Conservation (phyloP, 345 rosid genomes). For the Psidium friedrichsthalianum region DNA sequence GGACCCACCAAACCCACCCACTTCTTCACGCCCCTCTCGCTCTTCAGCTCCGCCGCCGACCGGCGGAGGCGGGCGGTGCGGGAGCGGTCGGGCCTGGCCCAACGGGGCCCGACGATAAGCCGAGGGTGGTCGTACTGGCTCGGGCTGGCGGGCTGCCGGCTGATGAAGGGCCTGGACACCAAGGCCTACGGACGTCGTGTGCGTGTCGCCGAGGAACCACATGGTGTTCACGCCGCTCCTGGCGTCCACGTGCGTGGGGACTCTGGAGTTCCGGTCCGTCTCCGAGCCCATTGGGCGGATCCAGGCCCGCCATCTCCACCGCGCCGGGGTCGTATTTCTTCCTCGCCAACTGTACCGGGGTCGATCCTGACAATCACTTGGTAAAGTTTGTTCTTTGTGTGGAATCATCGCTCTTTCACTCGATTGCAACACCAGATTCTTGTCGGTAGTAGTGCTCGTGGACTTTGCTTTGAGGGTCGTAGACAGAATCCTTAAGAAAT, state of each 20-base stretch:
- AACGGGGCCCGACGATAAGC: constrained; percentile 42
- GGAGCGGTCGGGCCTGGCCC: constrained; percentile 25
- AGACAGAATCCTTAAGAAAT: neutral
- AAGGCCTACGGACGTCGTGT: neutral
- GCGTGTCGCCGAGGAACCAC: constrained; percentile 33
- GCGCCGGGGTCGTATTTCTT: constrained; percentile 67
- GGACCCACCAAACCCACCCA: no score
- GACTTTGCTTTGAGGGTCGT: neutral
- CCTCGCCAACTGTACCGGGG: constrained; percentile 51
- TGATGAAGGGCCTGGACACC: constrained; percentile 76
- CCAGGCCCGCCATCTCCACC: constrained; percentile 74
- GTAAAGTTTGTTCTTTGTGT: constrained; percentile 10
- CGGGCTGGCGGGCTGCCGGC: constrained; percentile 47
- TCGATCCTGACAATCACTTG: constrained; percentile 50
- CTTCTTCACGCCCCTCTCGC: no score
- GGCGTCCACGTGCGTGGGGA: constrained; percentile 96
- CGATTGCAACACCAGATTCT: neutral
- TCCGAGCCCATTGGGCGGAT: constrained; percentile 81
- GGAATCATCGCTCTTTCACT: neutral
- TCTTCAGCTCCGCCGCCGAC: no score
- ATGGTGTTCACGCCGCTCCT: constrained; percentile 93
- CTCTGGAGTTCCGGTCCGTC: constrained; percentile 88
- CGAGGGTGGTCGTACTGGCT: constrained; percentile 71
- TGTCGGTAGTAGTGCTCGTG: neutral
- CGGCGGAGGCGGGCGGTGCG: no score